Conservation (phyloP, 257 asterid genomes). For the Marsdenia floribunda region DNA sequence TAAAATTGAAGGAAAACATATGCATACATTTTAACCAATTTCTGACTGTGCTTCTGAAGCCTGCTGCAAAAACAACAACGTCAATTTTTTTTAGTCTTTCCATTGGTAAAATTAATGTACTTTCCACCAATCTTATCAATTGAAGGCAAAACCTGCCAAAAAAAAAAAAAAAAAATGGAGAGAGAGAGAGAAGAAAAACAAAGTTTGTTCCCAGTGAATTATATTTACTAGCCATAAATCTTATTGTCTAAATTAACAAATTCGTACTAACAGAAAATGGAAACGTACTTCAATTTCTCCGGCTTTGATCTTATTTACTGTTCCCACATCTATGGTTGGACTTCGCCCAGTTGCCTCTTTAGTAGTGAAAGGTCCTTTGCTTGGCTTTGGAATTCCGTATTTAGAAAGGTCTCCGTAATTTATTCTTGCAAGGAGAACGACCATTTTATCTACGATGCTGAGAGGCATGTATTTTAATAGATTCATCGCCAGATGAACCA, state of each 20-base stretch:
- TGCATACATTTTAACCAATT: constrained; percentile 48
- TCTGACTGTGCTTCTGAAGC: constrained; percentile 42
- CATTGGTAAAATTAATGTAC: constrained; percentile 27
- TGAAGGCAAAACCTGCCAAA: constrained; percentile 38
- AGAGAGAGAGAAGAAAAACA: too few species aligned
- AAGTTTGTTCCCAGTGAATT: not conserved
- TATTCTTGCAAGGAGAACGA: constrained; percentile 10
- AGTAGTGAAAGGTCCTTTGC: constrained; percentile 39
- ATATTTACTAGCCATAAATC: not conserved
- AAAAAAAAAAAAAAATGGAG: too few species aligned
- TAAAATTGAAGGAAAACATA: not conserved
- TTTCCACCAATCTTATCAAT: constrained; percentile 23
- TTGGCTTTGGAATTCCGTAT: constrained; percentile 41
- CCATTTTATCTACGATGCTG: constrained; percentile 25
- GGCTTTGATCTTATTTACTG: constrained; percentile 30
- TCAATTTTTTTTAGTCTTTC: constrained; percentile 21
- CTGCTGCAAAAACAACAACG: constrained; percentile 53
- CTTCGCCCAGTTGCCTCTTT: constrained; percentile 38
- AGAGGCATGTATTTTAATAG: constrained; percentile 23
- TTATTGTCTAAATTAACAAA: not conserved
- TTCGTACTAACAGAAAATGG: too few species aligned
- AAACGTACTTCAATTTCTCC: constrained; percentile 34
- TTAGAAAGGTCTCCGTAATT: constrained; percentile 30
- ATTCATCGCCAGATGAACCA: constrained; percentile 40
- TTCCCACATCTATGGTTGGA: constrained; percentile 57